phyloP scores from a whole-genome alignment of 257 asterid species.

The Penstemon barbatus region DNA sequence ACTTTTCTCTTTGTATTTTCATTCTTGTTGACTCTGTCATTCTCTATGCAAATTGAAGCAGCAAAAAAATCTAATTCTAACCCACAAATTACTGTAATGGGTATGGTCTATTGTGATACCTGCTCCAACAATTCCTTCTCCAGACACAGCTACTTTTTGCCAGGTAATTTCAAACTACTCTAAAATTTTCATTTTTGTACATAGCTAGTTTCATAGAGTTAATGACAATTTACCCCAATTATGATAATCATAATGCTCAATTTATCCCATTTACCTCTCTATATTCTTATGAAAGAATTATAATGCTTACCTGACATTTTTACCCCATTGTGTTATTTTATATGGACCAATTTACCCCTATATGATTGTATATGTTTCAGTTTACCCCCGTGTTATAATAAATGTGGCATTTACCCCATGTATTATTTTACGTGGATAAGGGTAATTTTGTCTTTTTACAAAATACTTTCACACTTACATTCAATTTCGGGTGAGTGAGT shows the following conservation, averaged over 20 bases:
- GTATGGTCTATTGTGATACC: constrained; percentile 92
- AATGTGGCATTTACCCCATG: no score
- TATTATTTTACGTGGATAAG: no score
- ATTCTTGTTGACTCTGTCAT: constrained; percentile 34
- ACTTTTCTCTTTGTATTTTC: constrained; percentile 31
- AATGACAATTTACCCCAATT: no score
- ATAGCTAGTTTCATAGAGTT: no score
- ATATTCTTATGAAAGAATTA: no score
- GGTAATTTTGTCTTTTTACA: not conserved
- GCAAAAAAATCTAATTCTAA: constrained; percentile 31
- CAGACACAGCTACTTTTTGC: constrained; percentile 88
- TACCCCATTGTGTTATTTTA: no score
- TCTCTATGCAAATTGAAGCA: constrained; percentile 42
- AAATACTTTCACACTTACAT: not conserved
- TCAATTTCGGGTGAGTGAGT: not conserved
- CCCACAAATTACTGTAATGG: constrained; percentile 87
- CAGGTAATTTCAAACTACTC: constrained; percentile 44
- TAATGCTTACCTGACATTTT: no score
- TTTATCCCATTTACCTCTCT: no score
- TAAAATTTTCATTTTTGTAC: not conserved
- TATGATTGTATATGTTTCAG: not conserved
- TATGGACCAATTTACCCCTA: no score
- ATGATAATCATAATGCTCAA: no score
- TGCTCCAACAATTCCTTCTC: constrained; percentile 93
- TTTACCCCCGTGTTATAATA: no score